Evolutionary conservation across 441 rosid species (phyloP).

Genomic region (Brassica hybrid): DNA sequence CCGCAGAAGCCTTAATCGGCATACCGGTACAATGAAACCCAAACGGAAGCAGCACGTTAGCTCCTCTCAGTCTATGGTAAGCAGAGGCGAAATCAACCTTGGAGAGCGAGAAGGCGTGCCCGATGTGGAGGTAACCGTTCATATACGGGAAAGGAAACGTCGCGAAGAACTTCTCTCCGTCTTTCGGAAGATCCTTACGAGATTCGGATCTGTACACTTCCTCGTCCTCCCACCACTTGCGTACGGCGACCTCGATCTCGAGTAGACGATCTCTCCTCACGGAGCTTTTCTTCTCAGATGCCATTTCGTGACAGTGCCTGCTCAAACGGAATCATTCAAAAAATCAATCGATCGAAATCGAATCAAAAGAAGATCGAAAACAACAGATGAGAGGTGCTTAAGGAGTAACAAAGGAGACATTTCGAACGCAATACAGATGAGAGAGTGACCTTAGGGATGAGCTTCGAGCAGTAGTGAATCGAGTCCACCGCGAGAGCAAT

Average conservation of each 20-base stretch:
- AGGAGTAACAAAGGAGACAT: background rate
- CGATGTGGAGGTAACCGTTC: conserved; percentile 91
- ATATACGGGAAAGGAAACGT: conserved; percentile 92
- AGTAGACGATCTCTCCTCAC: conserved; percentile 79
- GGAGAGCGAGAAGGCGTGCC: conserved; percentile 87
- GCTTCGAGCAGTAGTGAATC: conserved; percentile 10
- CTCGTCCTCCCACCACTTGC: conserved; percentile 76
- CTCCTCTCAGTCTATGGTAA: conserved; percentile 79
- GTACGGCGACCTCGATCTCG: conserved; percentile 64
- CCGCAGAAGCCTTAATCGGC: conserved; percentile 98
- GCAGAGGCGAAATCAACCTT: conserved; percentile 91
- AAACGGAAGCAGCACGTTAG: conserved; percentile 85
- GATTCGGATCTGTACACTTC: conserved; percentile 75
- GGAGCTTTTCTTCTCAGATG: conserved; percentile 68
- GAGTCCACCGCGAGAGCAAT: conserved; percentile 24
- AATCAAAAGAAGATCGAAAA: background rate
- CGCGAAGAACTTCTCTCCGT: conserved; percentile 85
- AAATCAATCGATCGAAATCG: background rate
- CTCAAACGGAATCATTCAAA: background rate
- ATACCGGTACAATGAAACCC: conserved; percentile 94
- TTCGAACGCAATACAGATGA: background rate
- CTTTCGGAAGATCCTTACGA: conserved; percentile 51
- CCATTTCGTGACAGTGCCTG: conserved; percentile 67
- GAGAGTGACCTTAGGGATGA: conserved; percentile 28
- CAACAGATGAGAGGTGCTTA: background rate